Conservation (phyloP, 352 stramenopile genomes). For the Pythium monospermum region DNA sequence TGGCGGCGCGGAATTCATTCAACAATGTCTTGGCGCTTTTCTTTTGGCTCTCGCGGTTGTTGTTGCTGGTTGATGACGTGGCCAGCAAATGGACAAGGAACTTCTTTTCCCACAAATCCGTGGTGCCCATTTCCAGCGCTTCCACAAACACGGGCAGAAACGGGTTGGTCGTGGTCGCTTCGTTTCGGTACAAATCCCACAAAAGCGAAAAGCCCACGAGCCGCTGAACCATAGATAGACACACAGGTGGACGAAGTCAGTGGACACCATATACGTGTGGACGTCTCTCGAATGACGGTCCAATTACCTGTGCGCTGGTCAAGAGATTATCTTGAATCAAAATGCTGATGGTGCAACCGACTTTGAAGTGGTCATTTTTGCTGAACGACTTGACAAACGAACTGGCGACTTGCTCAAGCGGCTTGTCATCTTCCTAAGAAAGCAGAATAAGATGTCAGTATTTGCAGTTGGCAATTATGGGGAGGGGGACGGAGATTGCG, state of each 20-base stretch:
- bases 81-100: constrained; percentile 71
- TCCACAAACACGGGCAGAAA: constrained; percentile 87
- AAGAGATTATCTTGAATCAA: constrained; percentile 89
- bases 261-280: no score
- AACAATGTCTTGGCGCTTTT: constrained; percentile 74
- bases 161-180: constrained; percentile 72
- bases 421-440: constrained; percentile 79
- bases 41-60: constrained; percentile 71
- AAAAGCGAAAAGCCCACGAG: constrained; percentile 86
- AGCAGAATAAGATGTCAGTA: constrained; percentile 7
- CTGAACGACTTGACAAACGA: constrained; percentile 76
- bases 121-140: constrained; percentile 63
- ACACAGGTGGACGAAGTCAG: constrained; percentile 3
- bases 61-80: constrained; percentile 25
- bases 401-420: constrained; percentile 62
- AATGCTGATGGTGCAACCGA: constrained; percentile 88
- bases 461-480: constrained; percentile 5
- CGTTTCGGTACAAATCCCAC: constrained; percentile 78
- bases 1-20: constrained; percentile 51
- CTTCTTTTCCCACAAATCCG: constrained; percentile 75
- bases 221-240: no score
- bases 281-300: no score
- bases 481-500: constrained; percentile 9
- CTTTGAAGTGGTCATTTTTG: constrained; percentile 89
- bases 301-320: constrained; percentile 85